Evolutionary conservation across 2,329 filamentous ascomycete genomes (phyloP), one percentile per base, ranked within the genome.

Genomic region (Phialocephala subalpina): DNA sequence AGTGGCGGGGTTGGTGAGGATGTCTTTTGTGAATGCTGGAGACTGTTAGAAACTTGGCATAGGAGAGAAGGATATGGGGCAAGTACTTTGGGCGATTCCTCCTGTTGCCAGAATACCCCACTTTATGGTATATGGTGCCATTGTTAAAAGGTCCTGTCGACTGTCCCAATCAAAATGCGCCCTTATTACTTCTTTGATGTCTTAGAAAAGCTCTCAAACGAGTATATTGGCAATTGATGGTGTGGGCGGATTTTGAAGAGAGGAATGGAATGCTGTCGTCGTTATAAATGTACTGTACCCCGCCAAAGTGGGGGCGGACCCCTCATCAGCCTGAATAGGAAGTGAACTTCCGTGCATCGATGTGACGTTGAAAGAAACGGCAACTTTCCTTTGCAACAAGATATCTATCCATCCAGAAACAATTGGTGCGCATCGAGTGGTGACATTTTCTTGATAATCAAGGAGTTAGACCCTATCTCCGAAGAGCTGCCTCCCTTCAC

Each of bases 1-100:
- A 40, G 83, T 85, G 22, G 81, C 79, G 22, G 90, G 86, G 74
- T 90, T 86, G 63, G 83, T 81, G 64, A 90, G 84, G 56, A 92
- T 82, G 73, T 92, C 90, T 74, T 84, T 86, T 56, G 87, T 83
- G 78, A 90, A 87, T 25, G 76, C 85, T 84, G 62, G 22, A 25
- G 4, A 3, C 25, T 33, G 49, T 29, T 53, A 53, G 45, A 49
- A 25, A 62, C 14, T 33, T 11, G 3, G n/a, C n/a, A n/a, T 7
- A 14, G 5, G 14, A 55, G 18, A 33, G 38, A 22, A 25, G 58
- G 14, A 52, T 20, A 27, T 27, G 40, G 14, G 14, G 36, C 25
- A 65, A 70, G 52, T 70, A 77, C 77, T 73, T 58, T 74, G 71
- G 49, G 78, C 78, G 22, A 79, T 79, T 40, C 76, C 74, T 68